Conservation (phyloP, 345 rosid species). For the Lumnitzera littorea region DNA sequence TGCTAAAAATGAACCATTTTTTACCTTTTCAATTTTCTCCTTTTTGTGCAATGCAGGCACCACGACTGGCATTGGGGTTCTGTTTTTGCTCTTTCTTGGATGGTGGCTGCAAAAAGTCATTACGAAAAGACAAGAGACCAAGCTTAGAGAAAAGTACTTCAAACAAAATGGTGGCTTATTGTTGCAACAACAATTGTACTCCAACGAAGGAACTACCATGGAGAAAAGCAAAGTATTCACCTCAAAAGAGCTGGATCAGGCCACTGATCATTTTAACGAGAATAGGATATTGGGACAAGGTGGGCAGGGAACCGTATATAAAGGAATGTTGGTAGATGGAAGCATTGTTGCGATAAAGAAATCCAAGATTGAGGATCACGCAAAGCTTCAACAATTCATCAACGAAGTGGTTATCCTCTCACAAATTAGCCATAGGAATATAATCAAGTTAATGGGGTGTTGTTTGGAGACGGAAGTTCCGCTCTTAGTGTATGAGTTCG, state of each 20-base stretch:
- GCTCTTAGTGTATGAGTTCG: conserved; percentile 9
- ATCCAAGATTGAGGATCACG: conserved; percentile 1
- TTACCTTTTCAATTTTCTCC: not conserved
- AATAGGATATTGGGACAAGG: conserved; percentile 11
- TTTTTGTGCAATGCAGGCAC: not conserved
- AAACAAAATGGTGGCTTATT: conserved; percentile 10
- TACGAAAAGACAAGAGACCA: conserved; percentile 1
- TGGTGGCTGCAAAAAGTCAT: not conserved
- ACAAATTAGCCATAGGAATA: conserved; percentile 13
- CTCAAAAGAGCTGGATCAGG: conserved; percentile 8
- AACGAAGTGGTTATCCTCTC: conserved; percentile 16
- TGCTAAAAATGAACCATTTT: not conserved
- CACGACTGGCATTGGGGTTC: not conserved
- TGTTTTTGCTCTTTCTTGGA: conserved; percentile 2
- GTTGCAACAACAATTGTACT: conserved; percentile 6
- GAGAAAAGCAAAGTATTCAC: conserved; percentile 2
- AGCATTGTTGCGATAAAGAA: conserved; percentile 13
- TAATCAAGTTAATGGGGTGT: conserved; percentile 14
- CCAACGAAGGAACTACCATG: conserved; percentile 4
- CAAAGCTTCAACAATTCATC: conserved; percentile 13
- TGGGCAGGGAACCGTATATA: conserved; percentile 15
- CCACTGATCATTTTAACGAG: conserved; percentile 7
- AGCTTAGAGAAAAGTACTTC: conserved; percentile 8
- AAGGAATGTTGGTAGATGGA: conserved; percentile 17
- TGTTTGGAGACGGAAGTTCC: conserved; percentile 12